phyloP scores from a whole-genome alignment of 108 stramenopile species.

The Discostella pseudostelligera region DNA sequence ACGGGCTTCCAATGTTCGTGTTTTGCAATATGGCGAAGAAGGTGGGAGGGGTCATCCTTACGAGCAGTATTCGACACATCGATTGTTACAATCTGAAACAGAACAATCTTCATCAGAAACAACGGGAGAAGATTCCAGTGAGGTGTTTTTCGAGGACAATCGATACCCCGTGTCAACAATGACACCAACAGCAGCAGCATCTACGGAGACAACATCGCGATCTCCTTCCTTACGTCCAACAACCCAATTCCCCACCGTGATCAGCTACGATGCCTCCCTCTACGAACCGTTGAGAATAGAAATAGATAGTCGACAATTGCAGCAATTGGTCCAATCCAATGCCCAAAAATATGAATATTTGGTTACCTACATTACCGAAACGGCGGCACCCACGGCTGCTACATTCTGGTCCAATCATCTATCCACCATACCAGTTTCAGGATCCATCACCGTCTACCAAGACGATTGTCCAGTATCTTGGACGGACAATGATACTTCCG shows the following conservation, averaged over 20 bases:
- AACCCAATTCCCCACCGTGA: neutral
- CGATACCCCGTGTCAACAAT: neutral
- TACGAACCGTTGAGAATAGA: slow-evolving; percentile 23
- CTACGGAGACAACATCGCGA: neutral
- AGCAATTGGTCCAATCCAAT: neutral
- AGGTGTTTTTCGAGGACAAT: neutral
- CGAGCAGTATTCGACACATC: neutral
- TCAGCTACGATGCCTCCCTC: slow-evolving; percentile 1
- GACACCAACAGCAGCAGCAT: neutral
- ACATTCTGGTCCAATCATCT: slow-evolving; percentile 23
- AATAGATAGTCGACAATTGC: slow-evolving; percentile 7
- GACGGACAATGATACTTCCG: neutral
- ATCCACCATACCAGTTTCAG: slow-evolving; percentile 19
- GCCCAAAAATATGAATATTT: neutral
- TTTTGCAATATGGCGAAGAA: neutral
- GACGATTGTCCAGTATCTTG: slow-evolving; percentile 22
- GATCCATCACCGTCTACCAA: neutral
- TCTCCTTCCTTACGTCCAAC: neutral
- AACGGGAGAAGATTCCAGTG: neutral
- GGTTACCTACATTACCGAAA: slow-evolving; percentile 1
- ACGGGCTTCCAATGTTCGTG: neutral
- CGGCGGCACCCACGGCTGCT: slow-evolving; percentile 13
- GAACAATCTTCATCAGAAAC: neutral
- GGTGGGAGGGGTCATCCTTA: neutral
- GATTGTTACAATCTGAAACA: neutral